Evolutionary conservation across 2,329 filamentous ascomycete species (phyloP).

Genomic region (Coleophoma eucalyptorum): DNA sequence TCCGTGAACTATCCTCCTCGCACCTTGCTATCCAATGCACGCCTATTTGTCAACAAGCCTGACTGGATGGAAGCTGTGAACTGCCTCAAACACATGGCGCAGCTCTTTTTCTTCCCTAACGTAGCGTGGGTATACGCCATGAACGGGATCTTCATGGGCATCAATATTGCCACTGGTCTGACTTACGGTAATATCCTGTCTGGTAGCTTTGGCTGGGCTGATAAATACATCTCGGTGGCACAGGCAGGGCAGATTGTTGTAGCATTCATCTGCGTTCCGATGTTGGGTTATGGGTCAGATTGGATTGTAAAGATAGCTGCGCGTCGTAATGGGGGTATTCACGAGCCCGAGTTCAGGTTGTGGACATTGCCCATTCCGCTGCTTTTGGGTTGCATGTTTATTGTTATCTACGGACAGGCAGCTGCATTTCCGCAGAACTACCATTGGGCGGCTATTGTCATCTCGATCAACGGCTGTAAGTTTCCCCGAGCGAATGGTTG

Average conservation of each 20-base stretch:
- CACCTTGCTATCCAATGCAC: not conserved
- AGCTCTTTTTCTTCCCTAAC: constrained; percentile 6
- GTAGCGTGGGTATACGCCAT: constrained; percentile 19
- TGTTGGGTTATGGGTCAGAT: constrained; percentile 1
- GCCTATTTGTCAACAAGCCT: not conserved
- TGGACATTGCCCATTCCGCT: constrained; percentile 15
- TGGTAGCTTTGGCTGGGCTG: not conserved
- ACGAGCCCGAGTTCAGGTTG: constrained; percentile 31
- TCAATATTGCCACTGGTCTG: constrained; percentile 19
- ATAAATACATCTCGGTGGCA: not conserved
- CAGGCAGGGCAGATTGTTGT: not conserved
- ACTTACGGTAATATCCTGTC: constrained; percentile 17
- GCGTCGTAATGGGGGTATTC: constrained; percentile 18
- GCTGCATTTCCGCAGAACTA: not conserved
- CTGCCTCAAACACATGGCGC: not conserved
- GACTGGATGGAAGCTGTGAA: not conserved
- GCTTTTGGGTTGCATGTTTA: constrained; percentile 12
- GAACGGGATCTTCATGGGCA: constrained; percentile 20
- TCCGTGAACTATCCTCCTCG: not conserved
- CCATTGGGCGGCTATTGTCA: constrained; percentile 8
- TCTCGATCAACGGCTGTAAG: constrained; percentile 10
- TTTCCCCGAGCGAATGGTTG: not conserved
- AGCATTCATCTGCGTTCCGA: constrained; percentile 1
- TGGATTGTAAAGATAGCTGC: constrained; percentile 42
- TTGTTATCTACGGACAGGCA: not conserved